These are phyloP conservation scores for Lomentospora prolificans DNA, from an alignment of 2,329 filamentous ascomycete genomes.

Conservation along the genomic window DNA sequence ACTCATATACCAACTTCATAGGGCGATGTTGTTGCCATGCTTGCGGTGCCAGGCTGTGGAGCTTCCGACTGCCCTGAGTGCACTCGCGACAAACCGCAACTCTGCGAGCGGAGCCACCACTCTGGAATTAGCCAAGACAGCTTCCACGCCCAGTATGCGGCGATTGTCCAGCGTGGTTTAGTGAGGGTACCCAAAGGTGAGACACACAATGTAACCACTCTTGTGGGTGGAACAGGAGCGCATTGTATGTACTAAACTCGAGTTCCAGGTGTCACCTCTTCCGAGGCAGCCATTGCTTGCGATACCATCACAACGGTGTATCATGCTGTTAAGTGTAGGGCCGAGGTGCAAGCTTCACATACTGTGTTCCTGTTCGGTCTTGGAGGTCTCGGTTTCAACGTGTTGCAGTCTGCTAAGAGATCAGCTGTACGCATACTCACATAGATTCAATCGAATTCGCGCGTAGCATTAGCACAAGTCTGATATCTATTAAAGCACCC, in stretches of 20 bases:
- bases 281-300: constrained; percentile 26
- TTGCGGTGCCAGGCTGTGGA: constrained; percentile 23
- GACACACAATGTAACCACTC: neutral
- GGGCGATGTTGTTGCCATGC: constrained; percentile 22
- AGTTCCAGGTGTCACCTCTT: constrained; percentile 15
- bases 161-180: constrained; percentile 16
- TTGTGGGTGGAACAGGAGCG: too few relatives aligned
- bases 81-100: constrained; percentile 25
- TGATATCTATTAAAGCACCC: too few relatives aligned
- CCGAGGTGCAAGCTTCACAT: constrained; percentile 22
- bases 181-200: constrained; percentile 15
- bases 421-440: too few relatives aligned
- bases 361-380: constrained; percentile 30
- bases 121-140: constrained; percentile 34
- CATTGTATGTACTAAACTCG: neutral
- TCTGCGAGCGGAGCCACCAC: constrained; percentile 26
- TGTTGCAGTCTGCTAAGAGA: too few relatives aligned
- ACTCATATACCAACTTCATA: constrained; percentile 1
- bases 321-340: constrained; percentile 26
- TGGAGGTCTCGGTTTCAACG: constrained; percentile 30
- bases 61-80: constrained; percentile 24
- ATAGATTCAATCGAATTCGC: too few relatives aligned
- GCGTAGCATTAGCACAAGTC: too few relatives aligned
- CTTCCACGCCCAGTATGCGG: constrained; percentile 29
- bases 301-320: constrained; percentile 31